A percentile compares a stretch with the other conserved stretches of the same genome.
Evolutionary conservation across 306 rosid species (phyloP).

Genomic region (Inga laurina): DNA sequence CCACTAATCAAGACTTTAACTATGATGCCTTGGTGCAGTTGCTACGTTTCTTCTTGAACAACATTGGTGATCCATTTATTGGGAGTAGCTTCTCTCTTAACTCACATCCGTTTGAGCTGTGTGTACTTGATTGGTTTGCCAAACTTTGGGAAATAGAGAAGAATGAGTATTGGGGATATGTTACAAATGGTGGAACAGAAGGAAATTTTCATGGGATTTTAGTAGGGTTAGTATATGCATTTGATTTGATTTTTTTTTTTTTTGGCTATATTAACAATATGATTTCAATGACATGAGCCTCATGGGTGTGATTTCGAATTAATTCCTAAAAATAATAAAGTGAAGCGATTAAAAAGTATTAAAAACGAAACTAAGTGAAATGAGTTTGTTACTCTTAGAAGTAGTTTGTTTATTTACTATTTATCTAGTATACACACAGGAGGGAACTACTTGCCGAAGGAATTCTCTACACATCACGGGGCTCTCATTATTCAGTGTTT

Average conservation of each 20-base stretch:
- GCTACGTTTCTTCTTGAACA: constrained; percentile 61
- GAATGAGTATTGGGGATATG: constrained; percentile 59
- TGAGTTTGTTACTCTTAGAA: background rate
- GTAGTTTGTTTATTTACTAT: background rate
- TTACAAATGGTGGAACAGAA: constrained; percentile 50
- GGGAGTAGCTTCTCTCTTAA: constrained; percentile 64
- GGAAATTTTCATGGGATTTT: constrained; percentile 29
- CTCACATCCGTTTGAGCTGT: constrained; percentile 59
- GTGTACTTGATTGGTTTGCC: constrained; percentile 71
- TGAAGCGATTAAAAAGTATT: too few relatives aligned
- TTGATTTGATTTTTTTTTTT: background rate
- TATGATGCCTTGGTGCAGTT: constrained; percentile 36
- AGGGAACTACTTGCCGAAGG: background rate
- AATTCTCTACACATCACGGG: background rate
- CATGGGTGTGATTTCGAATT: too few relatives aligned
- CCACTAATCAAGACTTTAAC: constrained; percentile 64
- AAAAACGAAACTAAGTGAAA: background rate
- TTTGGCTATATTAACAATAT: background rate
- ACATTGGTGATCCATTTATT: constrained; percentile 60
- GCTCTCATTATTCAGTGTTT: background rate
- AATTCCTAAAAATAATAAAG: background rate
- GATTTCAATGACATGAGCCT: background rate
- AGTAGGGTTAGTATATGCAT: background rate
- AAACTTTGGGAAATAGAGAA: constrained; percentile 61
- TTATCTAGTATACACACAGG: background rate